These are phyloP conservation scores for Rhizopus delemar DNA, from an alignment of 371 early-diverging fungal species.

Conservation along the genomic window DNA sequence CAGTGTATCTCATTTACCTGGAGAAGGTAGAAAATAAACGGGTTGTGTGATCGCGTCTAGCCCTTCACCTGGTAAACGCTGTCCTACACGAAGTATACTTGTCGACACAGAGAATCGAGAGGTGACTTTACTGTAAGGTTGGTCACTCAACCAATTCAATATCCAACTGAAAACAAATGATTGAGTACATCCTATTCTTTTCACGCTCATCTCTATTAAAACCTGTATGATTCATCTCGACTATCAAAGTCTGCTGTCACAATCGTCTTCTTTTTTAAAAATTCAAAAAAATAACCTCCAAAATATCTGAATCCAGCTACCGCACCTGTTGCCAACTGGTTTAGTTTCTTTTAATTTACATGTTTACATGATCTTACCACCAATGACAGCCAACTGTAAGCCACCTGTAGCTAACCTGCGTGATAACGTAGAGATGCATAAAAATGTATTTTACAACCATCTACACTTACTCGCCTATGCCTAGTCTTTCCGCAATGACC, in stretches of 20 bases:
- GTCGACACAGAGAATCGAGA: conserved; percentile 66
- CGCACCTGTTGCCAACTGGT: conserved; percentile 14
- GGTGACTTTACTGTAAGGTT: conserved; percentile 54
- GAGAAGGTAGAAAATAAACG: conserved; percentile 66
- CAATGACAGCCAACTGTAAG: conserved; percentile 42
- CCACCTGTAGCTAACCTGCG: conserved; percentile 61
- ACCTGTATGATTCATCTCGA: conserved; percentile 64
- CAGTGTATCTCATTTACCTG: conserved; percentile 35
- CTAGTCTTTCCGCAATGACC: conserved; percentile 49
- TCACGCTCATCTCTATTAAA: background rate
- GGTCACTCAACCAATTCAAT: conserved; percentile 65
- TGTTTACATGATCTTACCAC: conserved; percentile 25
- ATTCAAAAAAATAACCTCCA: conserved; percentile 51
- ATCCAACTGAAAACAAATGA: conserved; percentile 34
- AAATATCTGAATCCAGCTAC: conserved; percentile 49
- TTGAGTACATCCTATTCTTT: conserved; percentile 11
- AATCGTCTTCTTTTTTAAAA: conserved; percentile 55
- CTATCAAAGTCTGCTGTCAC: conserved; percentile 65
- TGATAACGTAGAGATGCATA: background rate
- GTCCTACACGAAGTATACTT: conserved; percentile 51
- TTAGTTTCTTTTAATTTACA: background rate
- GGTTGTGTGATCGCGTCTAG: conserved; percentile 50
- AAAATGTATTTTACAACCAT: background rate
- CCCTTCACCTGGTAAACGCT: conserved; percentile 49
- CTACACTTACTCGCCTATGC: conserved; percentile 51